Conservation (phyloP, 148 eudicot genomes). For the Fagopyrum homotropicum region DNA sequence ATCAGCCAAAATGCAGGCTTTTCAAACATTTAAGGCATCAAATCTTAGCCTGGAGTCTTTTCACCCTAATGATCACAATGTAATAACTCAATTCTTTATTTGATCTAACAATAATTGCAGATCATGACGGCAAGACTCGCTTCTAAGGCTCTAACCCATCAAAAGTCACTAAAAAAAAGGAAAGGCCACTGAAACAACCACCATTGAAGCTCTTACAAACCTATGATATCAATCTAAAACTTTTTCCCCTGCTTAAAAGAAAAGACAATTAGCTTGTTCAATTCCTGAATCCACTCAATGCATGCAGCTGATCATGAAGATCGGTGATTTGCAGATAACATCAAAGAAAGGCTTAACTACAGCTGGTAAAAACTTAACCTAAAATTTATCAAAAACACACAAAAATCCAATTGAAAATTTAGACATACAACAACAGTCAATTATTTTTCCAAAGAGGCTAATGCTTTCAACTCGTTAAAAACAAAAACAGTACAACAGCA, state of each 20-base stretch:
- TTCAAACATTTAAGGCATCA: neutral
- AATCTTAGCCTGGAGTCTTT: neutral
- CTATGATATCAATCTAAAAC: neutral
- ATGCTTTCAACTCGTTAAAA: neutral
- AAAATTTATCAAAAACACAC: neutral
- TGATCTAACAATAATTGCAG: neutral
- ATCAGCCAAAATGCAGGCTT: neutral
- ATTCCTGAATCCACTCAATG: neutral
- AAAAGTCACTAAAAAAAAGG: neutral
- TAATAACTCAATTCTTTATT: neutral
- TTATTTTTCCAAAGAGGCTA: neutral
- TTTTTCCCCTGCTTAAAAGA: neutral
- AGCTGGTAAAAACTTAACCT: neutral
- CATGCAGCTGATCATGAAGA: neutral
- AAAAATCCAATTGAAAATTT: neutral
- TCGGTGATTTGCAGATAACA: neutral
- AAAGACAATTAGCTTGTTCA: neutral
- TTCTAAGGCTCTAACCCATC: neutral
- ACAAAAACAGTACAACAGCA: neutral
- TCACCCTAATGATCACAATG: neutral
- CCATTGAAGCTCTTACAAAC: neutral
- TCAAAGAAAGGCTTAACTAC: neutral
- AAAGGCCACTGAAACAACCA: neutral
- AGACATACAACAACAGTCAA: neutral
- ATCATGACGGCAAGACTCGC: neutral